These are phyloP conservation scores for Microcos paniculata DNA, from an alignment of 345 rosid genomes.

Conservation along the genomic window DNA sequence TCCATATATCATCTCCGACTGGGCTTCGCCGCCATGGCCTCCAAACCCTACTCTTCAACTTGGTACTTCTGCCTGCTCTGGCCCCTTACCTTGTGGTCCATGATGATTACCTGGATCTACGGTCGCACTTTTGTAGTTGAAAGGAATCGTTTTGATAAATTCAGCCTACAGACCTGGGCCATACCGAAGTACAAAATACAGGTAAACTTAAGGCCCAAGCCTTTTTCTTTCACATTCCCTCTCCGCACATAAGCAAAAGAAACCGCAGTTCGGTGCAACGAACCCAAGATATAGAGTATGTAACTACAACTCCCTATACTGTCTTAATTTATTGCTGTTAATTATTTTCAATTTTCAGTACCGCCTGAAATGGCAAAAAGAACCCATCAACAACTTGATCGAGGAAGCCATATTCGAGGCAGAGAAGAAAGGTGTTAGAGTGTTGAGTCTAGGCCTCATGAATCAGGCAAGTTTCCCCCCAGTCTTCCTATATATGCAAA, in stretches of 20 bases:
- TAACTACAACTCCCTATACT: too few relatives aligned
- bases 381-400: slow-evolving; percentile 46
- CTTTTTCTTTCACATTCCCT: too few relatives aligned
- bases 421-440: slow-evolving; percentile 53
- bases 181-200: slow-evolving; percentile 63
- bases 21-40: slow-evolving; percentile 56
- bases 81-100: slow-evolving; percentile 38
- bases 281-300: too few relatives aligned
- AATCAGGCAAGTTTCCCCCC: slow-evolving; percentile 48
- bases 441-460: slow-evolving; percentile 57
- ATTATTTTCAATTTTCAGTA: slow-evolving; percentile 41
- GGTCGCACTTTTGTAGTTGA: slow-evolving; percentile 52
- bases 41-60: slow-evolving; percentile 36
- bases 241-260: background rate
- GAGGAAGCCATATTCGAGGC: slow-evolving; percentile 62
- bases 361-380: slow-evolving; percentile 29
- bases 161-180: slow-evolving; percentile 68
- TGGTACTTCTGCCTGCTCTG: slow-evolving; percentile 40
- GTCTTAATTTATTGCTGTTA: too few relatives aligned
- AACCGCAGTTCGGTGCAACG: too few relatives aligned
- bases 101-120: slow-evolving; percentile 34
- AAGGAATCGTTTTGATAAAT: slow-evolving; percentile 44
- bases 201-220: too few relatives aligned
- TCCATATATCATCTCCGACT: slow-evolving; percentile 57
- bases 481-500: too few relatives aligned